Evolutionary conservation across 2,329 filamentous ascomycete species (phyloP).

Genomic region (Plenodomus tracheiphilus): DNA sequence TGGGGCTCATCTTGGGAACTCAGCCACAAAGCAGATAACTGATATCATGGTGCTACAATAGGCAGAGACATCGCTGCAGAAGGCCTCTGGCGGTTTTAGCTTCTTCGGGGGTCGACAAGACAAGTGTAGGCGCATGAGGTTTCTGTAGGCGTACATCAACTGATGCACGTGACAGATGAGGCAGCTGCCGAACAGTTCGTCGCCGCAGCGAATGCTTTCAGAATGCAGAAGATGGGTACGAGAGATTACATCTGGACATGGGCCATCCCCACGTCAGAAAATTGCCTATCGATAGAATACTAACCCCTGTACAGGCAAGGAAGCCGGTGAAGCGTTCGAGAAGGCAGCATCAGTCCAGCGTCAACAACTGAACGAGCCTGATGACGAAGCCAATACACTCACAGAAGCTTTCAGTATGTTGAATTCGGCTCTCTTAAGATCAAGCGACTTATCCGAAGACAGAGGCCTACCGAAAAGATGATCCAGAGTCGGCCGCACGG

Average conservation of each 20-base stretch:
- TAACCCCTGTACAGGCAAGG: slow-evolving; percentile 63
- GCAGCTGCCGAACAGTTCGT: slow-evolving; percentile 84
- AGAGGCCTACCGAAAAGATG: slow-evolving; percentile 83
- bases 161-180: slow-evolving; percentile 57
- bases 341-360: slow-evolving; percentile 78
- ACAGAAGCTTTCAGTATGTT: slow-evolving; percentile 78
- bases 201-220: slow-evolving; percentile 89
- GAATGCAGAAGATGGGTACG: slow-evolving; percentile 81
- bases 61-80: slow-evolving; percentile 82
- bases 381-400: slow-evolving; percentile 87
- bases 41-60: slow-evolving; percentile 48
- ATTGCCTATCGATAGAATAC: neutral
- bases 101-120: slow-evolving; percentile 86
- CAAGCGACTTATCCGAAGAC: slow-evolving; percentile 11
- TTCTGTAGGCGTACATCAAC: neutral
- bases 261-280: neutral
- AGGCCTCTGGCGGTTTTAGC: slow-evolving; percentile 80
- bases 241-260: neutral
- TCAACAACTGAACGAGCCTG: slow-evolving; percentile 82
- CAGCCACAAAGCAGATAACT: slow-evolving; percentile 34
- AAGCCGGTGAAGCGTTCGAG: slow-evolving; percentile 86
- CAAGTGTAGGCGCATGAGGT: slow-evolving; percentile 59
- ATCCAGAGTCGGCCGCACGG: slow-evolving; percentile 79
- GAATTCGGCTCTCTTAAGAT: neutral
- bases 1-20: slow-evolving; percentile 33